These are phyloP conservation scores for Quercus dentata DNA, from an alignment of 306 rosid species.

Conservation along the genomic window DNA sequence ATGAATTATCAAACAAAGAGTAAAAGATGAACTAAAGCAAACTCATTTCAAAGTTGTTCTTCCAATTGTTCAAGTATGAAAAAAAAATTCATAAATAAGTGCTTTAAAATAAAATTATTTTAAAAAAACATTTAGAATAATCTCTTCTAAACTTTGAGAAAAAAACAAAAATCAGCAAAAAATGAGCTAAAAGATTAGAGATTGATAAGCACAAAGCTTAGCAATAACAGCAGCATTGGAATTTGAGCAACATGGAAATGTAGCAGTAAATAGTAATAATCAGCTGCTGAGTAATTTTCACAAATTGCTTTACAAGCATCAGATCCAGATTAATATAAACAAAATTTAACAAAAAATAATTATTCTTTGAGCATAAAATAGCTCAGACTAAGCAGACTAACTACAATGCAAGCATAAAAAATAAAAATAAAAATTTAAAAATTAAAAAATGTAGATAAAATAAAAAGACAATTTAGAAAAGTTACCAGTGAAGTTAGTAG, in stretches of 20 bases:
- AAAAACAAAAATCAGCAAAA: not conserved
- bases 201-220: not conserved
- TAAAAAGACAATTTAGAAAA: conserved; percentile 7
- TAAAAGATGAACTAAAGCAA: not conserved
- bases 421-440: not conserved
- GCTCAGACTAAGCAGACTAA: conserved; percentile 25
- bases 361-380: conserved; percentile 1
- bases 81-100: not conserved
- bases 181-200: conserved; percentile 6
- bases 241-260: conserved; percentile 5
- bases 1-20: not conserved
- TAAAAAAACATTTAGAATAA: not conserved
- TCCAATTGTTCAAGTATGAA: not conserved
- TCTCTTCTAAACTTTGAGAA: conserved; percentile 7
- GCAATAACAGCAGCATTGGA: not conserved
- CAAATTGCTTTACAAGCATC: conserved; percentile 5
- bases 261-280: conserved; percentile 7
- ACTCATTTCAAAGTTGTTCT: not conserved
- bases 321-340: conserved; percentile 42
- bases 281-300: not conserved
- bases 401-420: conserved; percentile 31
- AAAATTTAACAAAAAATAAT: conserved; percentile 1
- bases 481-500: conserved; percentile 17
- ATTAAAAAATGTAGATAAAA: not conserved
- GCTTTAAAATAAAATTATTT: not conserved